A percentile compares a stretch with the other conserved stretches of the same genome.
phyloP scores from a whole-genome alignment of 306 rosid genomes.

The Gastrolobium bilobum region DNA sequence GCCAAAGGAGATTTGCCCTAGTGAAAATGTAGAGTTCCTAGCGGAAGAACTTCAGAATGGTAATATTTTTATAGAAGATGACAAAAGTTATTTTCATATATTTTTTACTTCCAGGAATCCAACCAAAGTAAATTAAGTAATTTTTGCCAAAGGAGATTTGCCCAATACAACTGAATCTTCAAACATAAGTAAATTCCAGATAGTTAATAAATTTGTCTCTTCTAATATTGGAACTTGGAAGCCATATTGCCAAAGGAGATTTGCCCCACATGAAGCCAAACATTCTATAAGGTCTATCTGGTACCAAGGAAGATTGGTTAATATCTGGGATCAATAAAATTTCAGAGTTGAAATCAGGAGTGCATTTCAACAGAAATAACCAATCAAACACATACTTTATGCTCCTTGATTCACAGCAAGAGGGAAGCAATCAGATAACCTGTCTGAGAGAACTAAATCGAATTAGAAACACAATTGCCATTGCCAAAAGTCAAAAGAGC shows the following conservation, averaged over 20 bases:
- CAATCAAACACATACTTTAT: slow-evolving; percentile 47
- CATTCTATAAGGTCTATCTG: slow-evolving; percentile 38
- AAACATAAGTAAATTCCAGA: slow-evolving; percentile 42
- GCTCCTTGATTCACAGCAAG: slow-evolving; percentile 55
- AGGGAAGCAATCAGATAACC: slow-evolving; percentile 35
- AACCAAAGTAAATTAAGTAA: slow-evolving; percentile 49
- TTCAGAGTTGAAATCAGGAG: slow-evolving; percentile 41
- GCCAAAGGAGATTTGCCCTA: slow-evolving; percentile 69
- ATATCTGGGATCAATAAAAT: slow-evolving; percentile 49
- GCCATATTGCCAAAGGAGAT: slow-evolving; percentile 87
- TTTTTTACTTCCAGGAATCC: slow-evolving; percentile 31
- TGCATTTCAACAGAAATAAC: slow-evolving; percentile 51
- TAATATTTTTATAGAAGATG: slow-evolving; percentile 38
- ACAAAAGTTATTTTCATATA: slow-evolving; percentile 36
- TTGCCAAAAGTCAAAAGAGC: slow-evolving; percentile 49
- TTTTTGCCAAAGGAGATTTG: slow-evolving; percentile 92
- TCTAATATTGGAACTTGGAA: slow-evolving; percentile 49
- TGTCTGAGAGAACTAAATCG: slow-evolving; percentile 34
- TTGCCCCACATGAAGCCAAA: slow-evolving; percentile 67
- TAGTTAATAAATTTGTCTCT: slow-evolving; percentile 47
- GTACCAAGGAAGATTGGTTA: slow-evolving; percentile 45
- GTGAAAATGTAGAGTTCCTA: slow-evolving; percentile 46
- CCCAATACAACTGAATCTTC: slow-evolving; percentile 65
- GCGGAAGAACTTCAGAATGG: slow-evolving; percentile 46
- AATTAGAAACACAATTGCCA: slow-evolving; percentile 41